Conservation (phyloP, 2,329 filamentous ascomycete species). For the Aphanoascus verrucosus region DNA sequence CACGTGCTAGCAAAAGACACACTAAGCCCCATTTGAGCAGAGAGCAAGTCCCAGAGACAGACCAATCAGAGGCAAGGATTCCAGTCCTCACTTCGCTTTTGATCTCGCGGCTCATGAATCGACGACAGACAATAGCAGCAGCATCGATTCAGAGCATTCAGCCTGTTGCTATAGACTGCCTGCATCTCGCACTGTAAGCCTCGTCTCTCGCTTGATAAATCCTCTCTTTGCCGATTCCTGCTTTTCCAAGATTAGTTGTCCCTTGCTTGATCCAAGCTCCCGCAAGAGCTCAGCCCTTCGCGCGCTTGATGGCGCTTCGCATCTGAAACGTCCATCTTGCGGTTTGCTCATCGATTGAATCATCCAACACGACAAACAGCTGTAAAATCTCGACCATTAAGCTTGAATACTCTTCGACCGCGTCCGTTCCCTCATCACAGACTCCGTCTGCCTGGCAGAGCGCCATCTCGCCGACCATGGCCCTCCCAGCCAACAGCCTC, state of each 20-base stretch:
- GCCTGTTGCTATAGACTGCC: background rate
- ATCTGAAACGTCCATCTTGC: background rate
- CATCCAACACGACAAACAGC: background rate
- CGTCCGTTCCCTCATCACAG: background rate
- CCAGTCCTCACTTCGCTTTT: background rate
- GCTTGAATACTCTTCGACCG: background rate
- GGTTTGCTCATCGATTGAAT: background rate
- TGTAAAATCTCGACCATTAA: slow-evolving; percentile 1
- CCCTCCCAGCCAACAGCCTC: slow-evolving; percentile 42
- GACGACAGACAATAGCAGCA: background rate
- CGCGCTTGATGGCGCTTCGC: background rate
- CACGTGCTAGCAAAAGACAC: background rate
- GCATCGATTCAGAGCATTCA: background rate
- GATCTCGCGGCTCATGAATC: background rate
- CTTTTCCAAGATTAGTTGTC: background rate
- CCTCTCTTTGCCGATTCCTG: background rate
- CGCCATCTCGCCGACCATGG: slow-evolving; percentile 6
- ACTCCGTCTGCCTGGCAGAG: background rate
- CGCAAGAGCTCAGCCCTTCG: background rate
- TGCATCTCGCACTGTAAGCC: background rate
- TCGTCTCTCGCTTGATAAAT: background rate
- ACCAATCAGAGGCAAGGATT: background rate
- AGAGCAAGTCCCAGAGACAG: background rate
- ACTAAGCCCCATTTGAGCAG: background rate
- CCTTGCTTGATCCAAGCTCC: background rate